Percentiles rank a stretch among this genome's conserved stretches.
These are phyloP conservation scores for Arachnomyces sp. DNA, from an alignment of 2,329 filamentous ascomycete genomes.

Conservation along the genomic window DNA sequence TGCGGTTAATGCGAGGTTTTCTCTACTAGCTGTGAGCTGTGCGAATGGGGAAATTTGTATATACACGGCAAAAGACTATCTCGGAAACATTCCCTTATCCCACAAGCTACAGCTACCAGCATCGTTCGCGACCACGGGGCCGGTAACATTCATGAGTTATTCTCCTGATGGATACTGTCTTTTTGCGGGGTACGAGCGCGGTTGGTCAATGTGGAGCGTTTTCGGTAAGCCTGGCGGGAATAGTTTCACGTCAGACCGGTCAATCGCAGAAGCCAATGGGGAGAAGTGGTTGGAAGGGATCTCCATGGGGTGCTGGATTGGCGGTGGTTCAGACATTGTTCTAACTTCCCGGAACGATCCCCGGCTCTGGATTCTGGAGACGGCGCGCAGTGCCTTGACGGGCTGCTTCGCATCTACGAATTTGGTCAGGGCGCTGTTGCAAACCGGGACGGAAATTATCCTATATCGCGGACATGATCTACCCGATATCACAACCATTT, in stretches of 20 bases:
- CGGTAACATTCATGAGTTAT: conserved; percentile 67
- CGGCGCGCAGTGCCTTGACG: conserved; percentile 86
- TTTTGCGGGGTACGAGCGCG: conserved; percentile 84
- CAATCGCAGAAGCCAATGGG: conserved; percentile 56
- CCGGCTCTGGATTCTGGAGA: conserved; percentile 78
- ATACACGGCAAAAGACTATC: conserved; percentile 90
- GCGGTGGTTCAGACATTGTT: conserved; percentile 77
- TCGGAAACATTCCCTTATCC: conserved; percentile 81
- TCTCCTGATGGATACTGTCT: conserved; percentile 95
- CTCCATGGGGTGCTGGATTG: conserved; percentile 72
- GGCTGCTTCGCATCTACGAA: conserved; percentile 89
- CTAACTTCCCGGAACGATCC: conserved; percentile 64
- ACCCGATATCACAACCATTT: conserved; percentile 82
- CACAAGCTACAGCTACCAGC: conserved; percentile 66
- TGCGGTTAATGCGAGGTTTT: conserved; percentile 90
- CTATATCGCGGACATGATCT: conserved; percentile 90
- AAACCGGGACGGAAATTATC: conserved; percentile 81
- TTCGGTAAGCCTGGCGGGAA: conserved; percentile 84
- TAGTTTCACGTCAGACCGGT: conserved; percentile 66
- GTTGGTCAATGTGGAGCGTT: conserved; percentile 96
- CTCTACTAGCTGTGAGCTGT: conserved; percentile 80
- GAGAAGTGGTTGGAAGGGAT: conserved; percentile 83
- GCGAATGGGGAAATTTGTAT: conserved; percentile 70
- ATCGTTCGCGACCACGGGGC: conserved; percentile 59
- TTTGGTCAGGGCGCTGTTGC: conserved; percentile 76